phyloP scores from a whole-genome alignment of 768 basidiomycete genomes.

The Tephrocybe sp. region DNA sequence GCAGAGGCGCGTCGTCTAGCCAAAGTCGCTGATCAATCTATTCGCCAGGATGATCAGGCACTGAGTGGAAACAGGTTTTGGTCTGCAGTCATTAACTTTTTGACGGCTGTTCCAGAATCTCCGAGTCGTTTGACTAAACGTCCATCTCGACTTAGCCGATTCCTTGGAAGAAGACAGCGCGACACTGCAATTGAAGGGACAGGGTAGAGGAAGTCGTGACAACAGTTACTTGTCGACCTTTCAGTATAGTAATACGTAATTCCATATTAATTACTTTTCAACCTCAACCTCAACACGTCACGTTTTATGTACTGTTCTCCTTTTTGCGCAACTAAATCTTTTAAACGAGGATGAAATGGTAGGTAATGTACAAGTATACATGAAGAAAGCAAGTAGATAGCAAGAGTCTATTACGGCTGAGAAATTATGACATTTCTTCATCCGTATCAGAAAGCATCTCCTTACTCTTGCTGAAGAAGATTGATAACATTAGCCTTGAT shows the following conservation, averaged over 20 bases:
- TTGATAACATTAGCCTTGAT: conserved; percentile 7
- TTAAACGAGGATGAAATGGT: too few relatives aligned
- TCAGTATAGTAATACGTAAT: background rate
- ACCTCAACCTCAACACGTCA: background rate
- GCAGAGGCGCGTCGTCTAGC: conserved; percentile 72
- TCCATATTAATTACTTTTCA: too few relatives aligned
- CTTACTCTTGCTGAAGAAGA: conserved; percentile 72
- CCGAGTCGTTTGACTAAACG: conserved; percentile 1
- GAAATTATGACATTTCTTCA: conserved; percentile 64
- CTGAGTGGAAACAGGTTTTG: conserved; percentile 73
- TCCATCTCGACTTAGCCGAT: conserved; percentile 8
- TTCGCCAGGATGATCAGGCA: conserved; percentile 52
- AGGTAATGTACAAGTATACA: conserved; percentile 8
- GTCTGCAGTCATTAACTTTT: conserved; percentile 60
- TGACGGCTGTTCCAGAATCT: conserved; percentile 52
- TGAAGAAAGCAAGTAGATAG: background rate
- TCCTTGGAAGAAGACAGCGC: conserved; percentile 11
- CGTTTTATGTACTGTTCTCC: background rate
- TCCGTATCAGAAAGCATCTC: conserved; percentile 86
- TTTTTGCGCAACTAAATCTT: too few relatives aligned
- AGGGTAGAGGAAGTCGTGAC: too few relatives aligned
- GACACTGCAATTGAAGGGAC: too few relatives aligned
- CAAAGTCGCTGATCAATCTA: conserved; percentile 66
- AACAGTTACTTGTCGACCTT: too few relatives aligned
- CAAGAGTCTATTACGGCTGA: background rate